Evolutionary conservation across 2,329 filamentous ascomycete species (phyloP).

Genomic region (Microdochium trichocladiopsis): DNA sequence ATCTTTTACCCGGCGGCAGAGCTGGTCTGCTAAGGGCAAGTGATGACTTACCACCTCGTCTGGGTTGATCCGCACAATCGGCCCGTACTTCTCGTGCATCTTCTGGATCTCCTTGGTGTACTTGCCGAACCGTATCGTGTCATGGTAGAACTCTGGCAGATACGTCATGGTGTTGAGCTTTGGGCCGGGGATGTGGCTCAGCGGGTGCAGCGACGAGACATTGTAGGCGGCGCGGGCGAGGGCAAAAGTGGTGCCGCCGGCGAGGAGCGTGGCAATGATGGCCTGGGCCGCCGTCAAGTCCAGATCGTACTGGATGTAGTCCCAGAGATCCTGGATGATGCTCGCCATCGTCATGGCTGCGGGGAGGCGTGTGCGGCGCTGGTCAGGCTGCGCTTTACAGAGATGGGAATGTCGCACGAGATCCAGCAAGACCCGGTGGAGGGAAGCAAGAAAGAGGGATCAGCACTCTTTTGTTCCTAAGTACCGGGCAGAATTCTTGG

Average conservation of each 20-base stretch:
- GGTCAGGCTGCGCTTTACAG: no score
- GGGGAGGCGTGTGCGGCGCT: no score
- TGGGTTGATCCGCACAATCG: constrained; percentile 10
- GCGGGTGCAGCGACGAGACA: neutral
- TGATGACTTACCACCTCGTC: constrained; percentile 6
- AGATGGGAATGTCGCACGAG: no score
- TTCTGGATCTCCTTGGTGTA: constrained; percentile 2
- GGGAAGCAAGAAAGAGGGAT: no score
- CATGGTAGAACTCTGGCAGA: constrained; percentile 2
- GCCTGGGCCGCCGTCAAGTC: neutral
- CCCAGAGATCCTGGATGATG: neutral
- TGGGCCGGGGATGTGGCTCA: neutral
- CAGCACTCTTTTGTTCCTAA: no score
- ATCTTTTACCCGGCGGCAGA: neutral
- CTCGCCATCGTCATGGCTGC: neutral
- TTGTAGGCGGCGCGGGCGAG: neutral
- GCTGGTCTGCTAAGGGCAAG: neutral
- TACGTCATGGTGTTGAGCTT: neutral
- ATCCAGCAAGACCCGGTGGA: no score
- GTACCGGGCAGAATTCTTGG: no score
- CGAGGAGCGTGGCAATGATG: neutral
- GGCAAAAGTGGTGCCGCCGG: neutral
- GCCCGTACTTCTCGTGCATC: constrained; percentile 2
- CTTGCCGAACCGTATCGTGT: constrained; percentile 1
- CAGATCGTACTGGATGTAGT: neutral